Conservation (phyloP, 129 eudicot species). For the Glebionis coronaria region DNA sequence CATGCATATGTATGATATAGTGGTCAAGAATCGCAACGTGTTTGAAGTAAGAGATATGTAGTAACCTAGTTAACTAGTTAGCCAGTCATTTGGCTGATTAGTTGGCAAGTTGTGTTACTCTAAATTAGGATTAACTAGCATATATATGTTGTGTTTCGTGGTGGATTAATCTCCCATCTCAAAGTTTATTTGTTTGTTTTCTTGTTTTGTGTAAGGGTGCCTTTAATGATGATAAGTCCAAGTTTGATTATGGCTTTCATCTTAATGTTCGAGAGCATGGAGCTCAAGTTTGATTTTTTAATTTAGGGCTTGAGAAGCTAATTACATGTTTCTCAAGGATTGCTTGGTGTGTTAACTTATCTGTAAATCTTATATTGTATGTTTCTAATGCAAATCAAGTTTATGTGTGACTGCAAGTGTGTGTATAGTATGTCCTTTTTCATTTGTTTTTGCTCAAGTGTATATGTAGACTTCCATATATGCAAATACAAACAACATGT, state of each 20-base stretch:
- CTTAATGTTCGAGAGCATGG: not conserved
- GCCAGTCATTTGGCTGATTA: not conserved
- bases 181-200: constrained; percentile 17
- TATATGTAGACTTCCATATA: not conserved
- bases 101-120: not conserved
- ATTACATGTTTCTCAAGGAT: constrained; percentile 6
- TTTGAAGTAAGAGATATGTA: constrained; percentile 73
- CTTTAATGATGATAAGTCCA: constrained; percentile 24
- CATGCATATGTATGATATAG: constrained; percentile 90
- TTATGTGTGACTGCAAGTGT: constrained; percentile 23
- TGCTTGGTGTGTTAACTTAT: constrained; percentile 17
- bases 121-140: not conserved
- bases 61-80: not conserved
- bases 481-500: not conserved
- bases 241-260: constrained; percentile 22
- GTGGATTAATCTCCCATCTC: not conserved
- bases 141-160: constrained; percentile 3
- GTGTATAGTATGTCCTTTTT: too few relatives aligned
- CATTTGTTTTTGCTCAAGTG: not conserved
- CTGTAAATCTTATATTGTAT: constrained; percentile 22
- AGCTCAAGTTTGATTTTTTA: constrained; percentile 5
- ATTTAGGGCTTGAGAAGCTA: constrained; percentile 21
- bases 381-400: constrained; percentile 16
- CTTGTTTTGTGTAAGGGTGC: constrained; percentile 1
- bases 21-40: constrained; percentile 83